Evolutionary conservation across 2,329 filamentous ascomycete species (phyloP), one percentile per base, ranked within the genome.

Genomic region (Colletotrichum eleusines): DNA sequence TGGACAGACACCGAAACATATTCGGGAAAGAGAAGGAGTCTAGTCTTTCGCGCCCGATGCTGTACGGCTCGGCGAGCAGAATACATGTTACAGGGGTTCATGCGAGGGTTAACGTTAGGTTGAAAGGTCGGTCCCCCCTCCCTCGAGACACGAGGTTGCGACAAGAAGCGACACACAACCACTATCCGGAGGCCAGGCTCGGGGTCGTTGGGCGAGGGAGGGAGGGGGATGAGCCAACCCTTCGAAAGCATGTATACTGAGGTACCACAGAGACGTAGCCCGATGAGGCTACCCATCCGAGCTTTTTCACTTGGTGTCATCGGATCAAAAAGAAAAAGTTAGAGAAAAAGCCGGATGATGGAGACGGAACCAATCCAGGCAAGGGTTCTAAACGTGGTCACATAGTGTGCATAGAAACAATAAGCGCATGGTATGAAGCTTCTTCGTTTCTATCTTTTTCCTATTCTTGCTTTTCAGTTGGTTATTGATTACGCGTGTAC

Each of bases 361-460:
- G 64, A 26, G 38, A 63, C 38, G 58, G 63, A 62, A 54, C 51
- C 51, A 42, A 58, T 51, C 58, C 33, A 26, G 50, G 46, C 35
- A 20, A 23, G 40, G 26, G 42, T 58, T 42, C 63, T 64, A 63
- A 48, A 44, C 64, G 54, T 53, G 44, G 57, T 71, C 53, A 44
- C 64, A 71, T 62, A 68, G 53, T 68, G 62, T 68, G 58, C 64
- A 71, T 62, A 63, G 53, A 71, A 63, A 59, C 57, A 53, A 68
- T 50, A 63, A 71, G 57, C 44, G 53, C 67, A 46, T 68, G 55
- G 58, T 42, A 35, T 58, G 44, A 54, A 38, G 31, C 33, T 33
- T n/a, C 35, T 12, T 31, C 5, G 5, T 51, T 14, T n/a, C 35
- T 64, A 35, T 42, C 50, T 44, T 57, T 46, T n/a, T n/a, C 18